Base-by-base conservation (phyloP, 2,329 filamentous ascomycete species). In the Botryosphaeria dothidea region DNA sequence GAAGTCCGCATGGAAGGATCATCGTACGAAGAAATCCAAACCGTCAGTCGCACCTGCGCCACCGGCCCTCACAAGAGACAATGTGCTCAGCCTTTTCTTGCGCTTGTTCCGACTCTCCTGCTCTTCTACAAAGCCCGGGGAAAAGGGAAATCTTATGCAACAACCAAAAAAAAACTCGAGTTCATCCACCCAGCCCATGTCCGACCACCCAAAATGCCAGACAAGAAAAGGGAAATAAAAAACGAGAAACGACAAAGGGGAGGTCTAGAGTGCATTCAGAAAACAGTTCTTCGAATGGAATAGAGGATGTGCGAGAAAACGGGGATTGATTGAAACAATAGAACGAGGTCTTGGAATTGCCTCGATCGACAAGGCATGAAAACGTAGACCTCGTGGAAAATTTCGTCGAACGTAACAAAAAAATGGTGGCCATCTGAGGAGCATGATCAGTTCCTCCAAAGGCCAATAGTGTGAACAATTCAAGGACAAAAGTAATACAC, bases 311-410 rank as follows among this genome's bases (percentile, higher is more conserved):
- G 25, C n/a, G n/a, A n/a, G n/a, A 38, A 25, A 11, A 5, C 3
- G 19, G 29, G 52, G 34, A 56, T n/a, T 25, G 34, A 27, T n/a
- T 25, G 13, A 17, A 38, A 19, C 15, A 31, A 43, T 23, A 19
- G 17, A 29, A 58, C 36, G 36, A 57, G 54, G 54, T 58, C 54
- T 45, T 57, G 11, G n/a, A 29, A 29, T 29, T 41, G 54, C 54
- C 54, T 58, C 54, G 38, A 58, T 58, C 54, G 23, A 58, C 38
- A 58, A 58, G 54, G 54, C 54, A 58, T 43, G 54, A 13, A 45
- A 58, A 45, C 54, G 38, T 58, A 43, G 54, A 58, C 54, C 54
- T 45, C 54, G 38, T 58, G 13, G 19, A 21, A 43, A 58, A 58
- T 58, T 43, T 58, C 54, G 54, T 58, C 21, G 54, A 58, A 58